Conservation (phyloP, 768 basidiomycete species). For the Russula foetens region DNA sequence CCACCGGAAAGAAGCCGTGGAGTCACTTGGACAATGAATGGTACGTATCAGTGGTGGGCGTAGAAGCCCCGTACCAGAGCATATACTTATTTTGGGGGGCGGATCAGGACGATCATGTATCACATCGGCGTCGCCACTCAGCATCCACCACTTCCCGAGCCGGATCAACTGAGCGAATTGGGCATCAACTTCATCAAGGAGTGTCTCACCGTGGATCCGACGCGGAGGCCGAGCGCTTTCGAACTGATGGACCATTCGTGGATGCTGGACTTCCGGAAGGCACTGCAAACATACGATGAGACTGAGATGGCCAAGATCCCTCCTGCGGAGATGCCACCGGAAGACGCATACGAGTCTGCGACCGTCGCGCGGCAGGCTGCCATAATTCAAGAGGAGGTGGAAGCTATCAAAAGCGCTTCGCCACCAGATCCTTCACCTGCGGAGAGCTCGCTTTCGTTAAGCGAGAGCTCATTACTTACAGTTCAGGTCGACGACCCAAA, state of each 20-base stretch:
- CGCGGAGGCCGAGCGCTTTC: constrained; percentile 70
- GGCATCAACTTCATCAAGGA: constrained; percentile 93
- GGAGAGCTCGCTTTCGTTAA: constrained; percentile 18
- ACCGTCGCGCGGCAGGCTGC: constrained; percentile 49
- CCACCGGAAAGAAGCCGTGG: constrained; percentile 97
- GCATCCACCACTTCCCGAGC: constrained; percentile 90
- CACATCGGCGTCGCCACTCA: constrained; percentile 96
- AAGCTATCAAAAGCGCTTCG: constrained; percentile 43
- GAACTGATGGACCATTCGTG: constrained; percentile 86
- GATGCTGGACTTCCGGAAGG: constrained; percentile 78
- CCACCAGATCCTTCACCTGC: constrained; percentile 44
- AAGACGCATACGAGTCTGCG: constrained; percentile 42
- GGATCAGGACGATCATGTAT: constrained; percentile 99
- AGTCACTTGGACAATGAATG: constrained; percentile 99
- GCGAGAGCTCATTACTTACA: not conserved
- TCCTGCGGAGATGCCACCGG: constrained; percentile 37
- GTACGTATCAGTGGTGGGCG: constrained; percentile 32
- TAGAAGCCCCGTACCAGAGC: no score
- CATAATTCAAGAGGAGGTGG: constrained; percentile 51
- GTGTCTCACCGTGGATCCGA: constrained; percentile 83
- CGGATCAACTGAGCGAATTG: constrained; percentile 76
- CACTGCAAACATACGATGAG: constrained; percentile 59
- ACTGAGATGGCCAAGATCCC: constrained; percentile 46
- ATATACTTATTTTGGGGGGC: not conserved
- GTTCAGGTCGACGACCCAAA: not conserved